Conservation (phyloP, 2,329 filamentous ascomycete genomes). For the Colletotrichum kahawae region DNA sequence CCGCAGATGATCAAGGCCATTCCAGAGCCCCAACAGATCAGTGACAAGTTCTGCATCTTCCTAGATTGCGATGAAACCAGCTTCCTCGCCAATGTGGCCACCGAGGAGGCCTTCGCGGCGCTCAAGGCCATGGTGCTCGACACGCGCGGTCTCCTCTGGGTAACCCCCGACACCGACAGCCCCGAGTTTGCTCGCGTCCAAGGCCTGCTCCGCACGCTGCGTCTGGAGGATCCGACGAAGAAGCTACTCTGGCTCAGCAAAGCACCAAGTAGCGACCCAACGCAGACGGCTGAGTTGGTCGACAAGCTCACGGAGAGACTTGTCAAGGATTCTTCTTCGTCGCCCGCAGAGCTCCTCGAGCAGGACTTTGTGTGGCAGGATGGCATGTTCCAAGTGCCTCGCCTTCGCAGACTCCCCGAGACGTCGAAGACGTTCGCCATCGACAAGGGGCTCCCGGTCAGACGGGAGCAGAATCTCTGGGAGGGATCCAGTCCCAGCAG, state of each 20-base stretch:
- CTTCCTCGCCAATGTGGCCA: neutral
- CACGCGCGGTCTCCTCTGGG: neutral
- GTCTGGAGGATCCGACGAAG: neutral
- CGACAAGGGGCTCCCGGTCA: neutral
- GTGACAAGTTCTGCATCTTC: neutral
- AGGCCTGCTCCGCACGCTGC: neutral
- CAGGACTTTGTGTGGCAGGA: neutral
- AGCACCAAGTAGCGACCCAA: neutral
- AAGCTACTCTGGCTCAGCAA: neutral
- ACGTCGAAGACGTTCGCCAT: neutral
- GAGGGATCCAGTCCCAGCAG: neutral
- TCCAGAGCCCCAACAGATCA: neutral
- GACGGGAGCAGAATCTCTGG: neutral
- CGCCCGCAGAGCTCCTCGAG: neutral
- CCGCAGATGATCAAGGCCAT: neutral
- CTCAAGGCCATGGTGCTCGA: neutral
- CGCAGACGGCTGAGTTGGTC: neutral
- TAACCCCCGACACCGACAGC: neutral
- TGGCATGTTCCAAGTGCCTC: neutral
- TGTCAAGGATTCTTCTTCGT: neutral
- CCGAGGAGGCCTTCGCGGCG: neutral
- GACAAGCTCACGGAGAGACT: neutral
- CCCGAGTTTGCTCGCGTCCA: neutral
- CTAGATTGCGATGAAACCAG: neutral
- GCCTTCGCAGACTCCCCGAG: neutral